These are phyloP conservation scores for Pseudogymnoascus sp. DNA, from an alignment of 2,329 filamentous ascomycete species.

Conservation along the genomic window DNA sequence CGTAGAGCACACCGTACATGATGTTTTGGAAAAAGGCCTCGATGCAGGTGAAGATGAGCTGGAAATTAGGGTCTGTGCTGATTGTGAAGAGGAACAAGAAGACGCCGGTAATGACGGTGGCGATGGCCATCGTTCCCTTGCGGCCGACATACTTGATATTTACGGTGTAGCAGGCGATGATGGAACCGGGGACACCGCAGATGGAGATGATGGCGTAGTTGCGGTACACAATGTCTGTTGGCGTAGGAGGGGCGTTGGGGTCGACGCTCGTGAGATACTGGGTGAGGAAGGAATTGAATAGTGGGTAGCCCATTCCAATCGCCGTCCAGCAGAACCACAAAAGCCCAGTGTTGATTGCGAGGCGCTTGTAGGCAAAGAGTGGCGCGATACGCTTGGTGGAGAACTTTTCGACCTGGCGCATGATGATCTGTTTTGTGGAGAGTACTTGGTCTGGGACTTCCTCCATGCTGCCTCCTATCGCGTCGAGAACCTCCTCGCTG, in stretches of 20 bases:
- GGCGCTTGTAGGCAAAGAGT: constrained; percentile 50
- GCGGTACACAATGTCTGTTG: constrained; percentile 53
- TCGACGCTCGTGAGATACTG: constrained; percentile 66
- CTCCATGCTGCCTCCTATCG: constrained; percentile 39
- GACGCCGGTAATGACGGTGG: constrained; percentile 60
- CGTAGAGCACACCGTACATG: constrained; percentile 71
- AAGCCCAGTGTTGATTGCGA: constrained; percentile 44
- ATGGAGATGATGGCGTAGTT: constrained; percentile 77
- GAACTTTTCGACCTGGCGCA: constrained; percentile 53
- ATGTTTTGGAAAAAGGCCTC: constrained; percentile 69
- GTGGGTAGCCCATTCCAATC: constrained; percentile 79
- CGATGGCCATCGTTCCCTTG: constrained; percentile 62
- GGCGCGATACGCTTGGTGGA: constrained; percentile 60
- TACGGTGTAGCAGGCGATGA: constrained; percentile 67
- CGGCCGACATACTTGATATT: constrained; percentile 60
- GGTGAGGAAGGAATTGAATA: constrained; percentile 87
- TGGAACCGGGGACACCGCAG: constrained; percentile 67
- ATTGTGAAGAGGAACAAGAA: constrained; percentile 59
- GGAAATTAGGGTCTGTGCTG: constrained; percentile 47
- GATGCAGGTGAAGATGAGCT: constrained; percentile 60
- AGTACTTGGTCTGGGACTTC: constrained; percentile 12
- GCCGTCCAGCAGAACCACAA: constrained; percentile 77
- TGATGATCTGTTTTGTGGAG: constrained; percentile 18
- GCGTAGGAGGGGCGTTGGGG: constrained; percentile 29
- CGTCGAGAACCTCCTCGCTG: constrained; percentile 60